A percentile compares a stretch with the other conserved stretches of the same genome.
Evolutionary conservation across 139 green algal genomes (phyloP).

Genomic region (Asterochloris sp.): DNA sequence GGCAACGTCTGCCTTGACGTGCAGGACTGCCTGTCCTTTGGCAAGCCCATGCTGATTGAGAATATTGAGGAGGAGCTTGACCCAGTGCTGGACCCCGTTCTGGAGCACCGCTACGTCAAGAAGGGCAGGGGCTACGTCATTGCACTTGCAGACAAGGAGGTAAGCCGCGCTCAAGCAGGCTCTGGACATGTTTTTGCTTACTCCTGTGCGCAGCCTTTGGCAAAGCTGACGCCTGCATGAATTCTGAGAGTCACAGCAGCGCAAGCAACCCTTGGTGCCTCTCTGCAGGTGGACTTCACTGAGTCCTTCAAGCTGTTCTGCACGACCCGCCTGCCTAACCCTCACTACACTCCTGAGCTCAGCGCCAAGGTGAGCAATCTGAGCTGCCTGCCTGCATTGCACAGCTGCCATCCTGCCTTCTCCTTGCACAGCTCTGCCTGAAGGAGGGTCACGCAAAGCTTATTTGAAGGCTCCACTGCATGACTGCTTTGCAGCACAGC

Average conservation of each 20-base stretch:
- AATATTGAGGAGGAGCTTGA: slow-evolving; percentile 93
- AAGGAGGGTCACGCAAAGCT: too few relatives aligned
- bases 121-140: slow-evolving; percentile 59
- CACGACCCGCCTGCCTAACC: slow-evolving; percentile 90
- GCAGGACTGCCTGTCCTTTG: slow-evolving; percentile 81
- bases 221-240: slow-evolving; percentile 39
- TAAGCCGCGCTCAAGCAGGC: slow-evolving; percentile 3
- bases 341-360: slow-evolving; percentile 91
- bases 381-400: too few relatives aligned
- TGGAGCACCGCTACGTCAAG: slow-evolving; percentile 76
- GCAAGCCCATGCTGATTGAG: slow-evolving; percentile 92
- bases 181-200: too few relatives aligned
- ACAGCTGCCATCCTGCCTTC: too few relatives aligned
- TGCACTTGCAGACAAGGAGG: slow-evolving; percentile 45
- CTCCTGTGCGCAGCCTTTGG: neutral
- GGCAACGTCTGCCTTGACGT: neutral
- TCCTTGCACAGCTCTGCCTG: too few relatives aligned
- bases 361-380: slow-evolving; percentile 49
- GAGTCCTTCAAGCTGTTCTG: slow-evolving; percentile 86
- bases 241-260: slow-evolving; percentile 65
- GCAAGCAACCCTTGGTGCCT: neutral
- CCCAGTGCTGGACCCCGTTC: slow-evolving; percentile 86
- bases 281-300: slow-evolving; percentile 85
- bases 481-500: slow-evolving; percentile 23
- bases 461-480: too few relatives aligned